phyloP scores from a whole-genome alignment of 805 yeast species.

The Suhomyces sp. region DNA sequence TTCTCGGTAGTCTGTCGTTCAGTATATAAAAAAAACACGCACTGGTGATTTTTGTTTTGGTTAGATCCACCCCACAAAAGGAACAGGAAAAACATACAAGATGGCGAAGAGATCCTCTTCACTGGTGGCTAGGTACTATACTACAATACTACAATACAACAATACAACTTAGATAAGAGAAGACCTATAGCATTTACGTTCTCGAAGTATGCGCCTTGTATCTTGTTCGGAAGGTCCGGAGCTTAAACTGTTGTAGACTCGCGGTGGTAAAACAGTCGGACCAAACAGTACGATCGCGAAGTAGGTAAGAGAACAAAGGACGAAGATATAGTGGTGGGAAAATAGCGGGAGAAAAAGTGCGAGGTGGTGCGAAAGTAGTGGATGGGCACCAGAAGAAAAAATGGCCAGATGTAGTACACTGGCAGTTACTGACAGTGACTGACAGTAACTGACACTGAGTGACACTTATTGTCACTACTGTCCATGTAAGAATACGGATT shows the following conservation, averaged over 20 bases:
- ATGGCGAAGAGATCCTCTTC: neutral
- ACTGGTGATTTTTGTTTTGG: neutral
- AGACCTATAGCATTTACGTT: neutral
- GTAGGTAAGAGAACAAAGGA: neutral
- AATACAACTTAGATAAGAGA: neutral
- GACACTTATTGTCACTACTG: too few species aligned
- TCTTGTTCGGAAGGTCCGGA: neutral
- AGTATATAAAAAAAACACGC: neutral
- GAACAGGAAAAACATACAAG: neutral
- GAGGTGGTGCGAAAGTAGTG: too few species aligned
- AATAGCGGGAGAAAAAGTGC: neutral
- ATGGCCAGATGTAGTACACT: too few species aligned
- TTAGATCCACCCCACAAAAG: slow-evolving; percentile 1
- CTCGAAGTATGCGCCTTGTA: neutral
- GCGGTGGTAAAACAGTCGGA: neutral
- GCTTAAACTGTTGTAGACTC: neutral
- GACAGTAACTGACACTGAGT: too few species aligned
- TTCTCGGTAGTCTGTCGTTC: neutral
- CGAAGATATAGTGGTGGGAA: too few species aligned
- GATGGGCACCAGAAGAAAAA: too few species aligned
- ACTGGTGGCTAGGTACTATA: too few species aligned
- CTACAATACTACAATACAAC: neutral
- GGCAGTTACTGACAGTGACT: too few species aligned
- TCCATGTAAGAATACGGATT: too few species aligned
- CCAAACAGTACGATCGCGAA: neutral